These are phyloP conservation scores for Metschnikowia chrysomelidarum DNA, from an alignment of 805 yeast species.

Conservation along the genomic window DNA sequence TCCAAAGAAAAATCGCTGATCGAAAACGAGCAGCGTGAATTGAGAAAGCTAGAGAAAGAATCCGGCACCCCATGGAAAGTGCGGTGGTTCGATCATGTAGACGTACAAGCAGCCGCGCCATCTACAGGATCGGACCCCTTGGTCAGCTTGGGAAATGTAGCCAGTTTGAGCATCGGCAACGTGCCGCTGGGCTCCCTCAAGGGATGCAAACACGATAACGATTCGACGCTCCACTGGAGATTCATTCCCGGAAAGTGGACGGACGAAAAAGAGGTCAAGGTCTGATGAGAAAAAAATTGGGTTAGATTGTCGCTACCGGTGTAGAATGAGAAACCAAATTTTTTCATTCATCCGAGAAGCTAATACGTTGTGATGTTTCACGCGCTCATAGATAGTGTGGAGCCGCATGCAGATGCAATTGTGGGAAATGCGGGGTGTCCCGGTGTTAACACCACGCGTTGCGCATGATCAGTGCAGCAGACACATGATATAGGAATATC, in stretches of 20 bases:
- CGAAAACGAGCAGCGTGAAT: slow-evolving; percentile 82
- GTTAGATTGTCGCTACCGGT: not conserved
- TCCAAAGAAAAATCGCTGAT: slow-evolving; percentile 71
- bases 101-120: slow-evolving; percentile 13
- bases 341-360: too few species aligned
- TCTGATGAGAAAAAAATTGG: slow-evolving; percentile 22
- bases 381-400: too few species aligned
- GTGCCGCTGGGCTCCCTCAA: slow-evolving; percentile 64
- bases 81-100: slow-evolving; percentile 69
- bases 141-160: slow-evolving; percentile 39
- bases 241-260: slow-evolving; percentile 54
- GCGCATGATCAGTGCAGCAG: too few species aligned
- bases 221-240: slow-evolving; percentile 67
- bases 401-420: too few species aligned
- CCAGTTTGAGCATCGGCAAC: slow-evolving; percentile 58
- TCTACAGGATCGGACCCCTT: slow-evolving; percentile 31
- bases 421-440: slow-evolving; percentile 1
- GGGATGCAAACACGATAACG: slow-evolving; percentile 54
- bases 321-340: too few species aligned
- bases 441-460: too few species aligned
- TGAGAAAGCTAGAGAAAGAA: slow-evolving; percentile 70
- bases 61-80: slow-evolving; percentile 68
- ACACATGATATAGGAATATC: too few species aligned
- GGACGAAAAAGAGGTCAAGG: slow-evolving; percentile 55
- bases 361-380: too few species aligned